A percentile compares a stretch with the other conserved stretches of the same genome.
phyloP scores from a whole-genome alignment of 2,329 filamentous ascomycete genomes.

The Trichoderma lentiforme region DNA sequence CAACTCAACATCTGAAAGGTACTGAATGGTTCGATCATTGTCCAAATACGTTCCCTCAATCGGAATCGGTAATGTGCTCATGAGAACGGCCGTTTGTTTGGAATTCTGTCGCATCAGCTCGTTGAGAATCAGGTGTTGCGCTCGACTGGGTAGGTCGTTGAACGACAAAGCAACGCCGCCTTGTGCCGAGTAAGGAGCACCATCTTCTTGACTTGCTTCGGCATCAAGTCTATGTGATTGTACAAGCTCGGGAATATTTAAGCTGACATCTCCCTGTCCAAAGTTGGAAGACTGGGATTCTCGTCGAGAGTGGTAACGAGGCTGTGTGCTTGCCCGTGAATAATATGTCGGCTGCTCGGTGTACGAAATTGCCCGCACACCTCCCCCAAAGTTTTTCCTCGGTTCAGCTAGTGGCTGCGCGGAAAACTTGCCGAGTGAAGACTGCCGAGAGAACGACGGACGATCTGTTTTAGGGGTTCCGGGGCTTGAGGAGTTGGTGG shows the following conservation, averaged over 20 bases:
- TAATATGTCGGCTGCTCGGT: slow-evolving; percentile 38
- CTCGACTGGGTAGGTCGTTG: slow-evolving; percentile 80
- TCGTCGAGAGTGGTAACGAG: slow-evolving; percentile 36
- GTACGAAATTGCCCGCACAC: slow-evolving; percentile 63
- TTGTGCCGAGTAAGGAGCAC: slow-evolving; percentile 53
- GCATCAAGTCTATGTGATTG: slow-evolving; percentile 36
- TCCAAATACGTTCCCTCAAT: slow-evolving; percentile 70
- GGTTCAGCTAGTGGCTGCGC: slow-evolving; percentile 62
- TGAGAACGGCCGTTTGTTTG: slow-evolving; percentile 68
- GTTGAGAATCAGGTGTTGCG: slow-evolving; percentile 83
- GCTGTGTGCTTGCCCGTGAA: slow-evolving; percentile 28
- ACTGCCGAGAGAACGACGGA: slow-evolving; percentile 40
- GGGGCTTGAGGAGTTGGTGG: slow-evolving; percentile 27
- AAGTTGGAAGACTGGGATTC: slow-evolving; percentile 35
- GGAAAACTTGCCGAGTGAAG: slow-evolving; percentile 56
- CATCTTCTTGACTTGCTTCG: slow-evolving; percentile 27
- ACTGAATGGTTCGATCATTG: slow-evolving; percentile 67
- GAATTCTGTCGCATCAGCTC: slow-evolving; percentile 73
- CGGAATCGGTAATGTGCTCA: slow-evolving; percentile 81
- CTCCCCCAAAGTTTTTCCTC: slow-evolving; percentile 51
- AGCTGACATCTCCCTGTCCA: slow-evolving; percentile 34
- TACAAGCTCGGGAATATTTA: slow-evolving; percentile 45
- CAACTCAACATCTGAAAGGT: slow-evolving; percentile 74
- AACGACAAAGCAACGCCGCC: slow-evolving; percentile 69
- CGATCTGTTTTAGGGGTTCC: slow-evolving; percentile 32